Evolutionary conservation across 2,329 filamentous ascomycete genomes (phyloP).

Genomic region (Fusarium bactridioides): DNA sequence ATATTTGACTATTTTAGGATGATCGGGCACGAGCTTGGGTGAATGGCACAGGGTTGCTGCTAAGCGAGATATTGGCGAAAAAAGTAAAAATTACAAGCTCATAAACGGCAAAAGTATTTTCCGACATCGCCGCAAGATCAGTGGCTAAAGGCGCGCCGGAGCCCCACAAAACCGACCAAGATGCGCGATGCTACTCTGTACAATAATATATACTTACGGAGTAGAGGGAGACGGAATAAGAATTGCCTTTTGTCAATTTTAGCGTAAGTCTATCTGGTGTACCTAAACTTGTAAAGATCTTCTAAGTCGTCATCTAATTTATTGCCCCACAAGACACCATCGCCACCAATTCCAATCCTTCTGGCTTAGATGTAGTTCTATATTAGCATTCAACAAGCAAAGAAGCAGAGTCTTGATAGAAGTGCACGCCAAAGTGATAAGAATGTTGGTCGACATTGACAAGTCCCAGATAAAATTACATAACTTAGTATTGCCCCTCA

Average conservation of each 20-base stretch:
- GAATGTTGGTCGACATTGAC: rapidly evolving
- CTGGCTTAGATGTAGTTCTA: too few relatives aligned
- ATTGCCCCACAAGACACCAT: too few relatives aligned
- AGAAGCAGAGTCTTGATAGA: not conserved
- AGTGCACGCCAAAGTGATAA: rapidly evolving
- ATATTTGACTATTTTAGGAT: not conserved
- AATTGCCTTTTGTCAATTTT: too few relatives aligned
- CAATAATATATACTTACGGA: too few relatives aligned
- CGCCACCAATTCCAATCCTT: too few relatives aligned
- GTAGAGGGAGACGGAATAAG: too few relatives aligned
- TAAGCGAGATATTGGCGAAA: not conserved
- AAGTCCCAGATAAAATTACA: rapidly evolving
- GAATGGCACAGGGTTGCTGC: not conserved
- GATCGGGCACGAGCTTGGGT: not conserved
- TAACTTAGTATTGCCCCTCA: not conserved
- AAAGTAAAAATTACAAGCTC: not conserved
- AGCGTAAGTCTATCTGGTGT: rapidly evolving
- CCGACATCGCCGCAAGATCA: not conserved
- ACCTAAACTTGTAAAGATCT: too few relatives aligned
- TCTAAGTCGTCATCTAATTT: too few relatives aligned
- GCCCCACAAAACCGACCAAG: too few relatives aligned
- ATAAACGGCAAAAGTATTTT: not conserved
- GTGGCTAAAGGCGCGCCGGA: not conserved
- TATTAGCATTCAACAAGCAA: not conserved
- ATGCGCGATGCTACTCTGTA: too few relatives aligned